phyloP scores from a whole-genome alignment of 495 filamentous ascomycete genomes.

The Aspergillus cavernicola region DNA sequence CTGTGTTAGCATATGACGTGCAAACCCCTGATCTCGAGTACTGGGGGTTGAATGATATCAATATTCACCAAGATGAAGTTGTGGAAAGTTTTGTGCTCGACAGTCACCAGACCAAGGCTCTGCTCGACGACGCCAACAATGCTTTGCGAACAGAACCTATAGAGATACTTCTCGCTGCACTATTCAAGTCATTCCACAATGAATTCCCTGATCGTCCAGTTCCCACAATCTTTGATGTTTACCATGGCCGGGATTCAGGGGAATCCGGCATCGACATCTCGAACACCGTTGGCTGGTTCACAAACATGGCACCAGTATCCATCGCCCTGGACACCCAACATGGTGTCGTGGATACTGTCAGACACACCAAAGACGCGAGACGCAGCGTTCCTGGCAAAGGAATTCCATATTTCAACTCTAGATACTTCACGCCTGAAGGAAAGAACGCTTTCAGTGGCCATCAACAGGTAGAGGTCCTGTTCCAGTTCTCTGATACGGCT shows the following conservation, averaged over 20 bases:
- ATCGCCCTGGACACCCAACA: not conserved
- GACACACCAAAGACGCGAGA: slow-evolving; percentile 10
- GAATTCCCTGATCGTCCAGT: slow-evolving; percentile 39
- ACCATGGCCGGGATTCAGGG: slow-evolving; percentile 41
- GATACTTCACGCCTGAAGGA: not conserved
- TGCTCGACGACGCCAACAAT: slow-evolving; percentile 25
- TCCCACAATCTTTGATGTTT: slow-evolving; percentile 45
- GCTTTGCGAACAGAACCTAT: slow-evolving; percentile 36
- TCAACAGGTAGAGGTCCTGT: slow-evolving; percentile 6
- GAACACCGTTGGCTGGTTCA: slow-evolving; percentile 50
- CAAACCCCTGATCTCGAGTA: not conserved
- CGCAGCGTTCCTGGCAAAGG: slow-evolving; percentile 21
- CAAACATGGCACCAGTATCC: slow-evolving; percentile 30
- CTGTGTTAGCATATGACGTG: not conserved
- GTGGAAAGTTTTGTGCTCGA: slow-evolving; percentile 21
- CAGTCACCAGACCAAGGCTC: slow-evolving; percentile 23
- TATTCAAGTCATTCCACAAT: slow-evolving; percentile 36
- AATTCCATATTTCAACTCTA: slow-evolving; percentile 22
- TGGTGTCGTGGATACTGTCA: slow-evolving; percentile 6
- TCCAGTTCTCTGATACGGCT: slow-evolving; percentile 4
- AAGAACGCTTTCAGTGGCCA: not conserved
- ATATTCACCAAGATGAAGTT: not conserved
- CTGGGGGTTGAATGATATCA: slow-evolving; percentile 7
- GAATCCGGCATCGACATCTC: slow-evolving; percentile 39
- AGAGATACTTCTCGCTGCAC: slow-evolving; percentile 41